Conservation (phyloP, 352 stramenopile genomes). For the Phytophthora ohioensis region DNA sequence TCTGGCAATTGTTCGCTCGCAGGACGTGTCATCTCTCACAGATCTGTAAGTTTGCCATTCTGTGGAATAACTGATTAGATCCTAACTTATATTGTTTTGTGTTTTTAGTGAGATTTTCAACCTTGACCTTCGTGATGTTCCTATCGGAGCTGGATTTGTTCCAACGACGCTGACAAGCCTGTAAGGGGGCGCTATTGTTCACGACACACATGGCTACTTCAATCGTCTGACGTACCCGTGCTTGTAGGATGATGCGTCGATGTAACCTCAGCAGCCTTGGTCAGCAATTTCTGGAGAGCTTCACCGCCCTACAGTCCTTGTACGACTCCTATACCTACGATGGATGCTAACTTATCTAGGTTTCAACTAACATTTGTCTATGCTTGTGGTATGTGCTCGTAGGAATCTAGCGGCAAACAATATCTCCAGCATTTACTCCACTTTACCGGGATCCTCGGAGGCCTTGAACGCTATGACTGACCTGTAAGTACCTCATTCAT, state of each 20-base stretch:
- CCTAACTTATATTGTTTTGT: conserved; percentile 5
- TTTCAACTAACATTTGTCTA: background rate
- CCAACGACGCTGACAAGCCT: conserved; percentile 42
- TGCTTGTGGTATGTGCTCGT: background rate
- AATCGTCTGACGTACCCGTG: background rate
- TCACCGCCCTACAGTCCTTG: conserved; percentile 36
- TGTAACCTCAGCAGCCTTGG: conserved; percentile 45
- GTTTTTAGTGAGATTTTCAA: conserved; percentile 44
- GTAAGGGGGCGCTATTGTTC: conserved; percentile 27
- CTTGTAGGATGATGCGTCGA: conserved; percentile 32
- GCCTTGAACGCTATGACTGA: conserved; percentile 39
- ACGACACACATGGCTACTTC: background rate
- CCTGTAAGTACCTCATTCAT: conserved; percentile 28
- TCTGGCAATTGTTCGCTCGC: conserved; percentile 35
- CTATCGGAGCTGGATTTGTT: conserved; percentile 37
- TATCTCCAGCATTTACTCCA: conserved; percentile 48
- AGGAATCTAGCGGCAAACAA: conserved; percentile 47
- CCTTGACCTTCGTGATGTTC: conserved; percentile 40
- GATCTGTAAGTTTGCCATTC: conserved; percentile 35
- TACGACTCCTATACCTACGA: conserved; percentile 17
- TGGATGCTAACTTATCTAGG: background rate
- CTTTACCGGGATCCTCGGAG: conserved; percentile 18
- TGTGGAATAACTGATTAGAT: background rate
- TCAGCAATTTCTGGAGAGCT: conserved; percentile 45
- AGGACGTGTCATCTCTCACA: conserved; percentile 26